Conservation (phyloP, 169 alveolate species). For the Perkinsus chesapeaki region DNA sequence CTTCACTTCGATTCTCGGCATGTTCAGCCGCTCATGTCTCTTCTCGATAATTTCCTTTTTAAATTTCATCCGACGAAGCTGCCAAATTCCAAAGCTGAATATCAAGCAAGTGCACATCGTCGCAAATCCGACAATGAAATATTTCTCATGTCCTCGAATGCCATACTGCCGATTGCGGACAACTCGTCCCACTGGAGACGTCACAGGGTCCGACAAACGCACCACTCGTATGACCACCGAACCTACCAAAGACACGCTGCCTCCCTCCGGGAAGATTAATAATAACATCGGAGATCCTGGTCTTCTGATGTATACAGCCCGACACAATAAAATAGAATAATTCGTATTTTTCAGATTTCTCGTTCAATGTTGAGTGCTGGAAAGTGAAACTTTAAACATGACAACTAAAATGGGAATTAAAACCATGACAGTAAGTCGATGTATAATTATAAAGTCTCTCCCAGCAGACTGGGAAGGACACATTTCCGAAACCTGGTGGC, state of each 20-base stretch:
- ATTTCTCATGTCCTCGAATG: not conserved
- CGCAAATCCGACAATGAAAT: not conserved
- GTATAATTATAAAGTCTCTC: too few species aligned
- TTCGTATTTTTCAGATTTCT: too few species aligned
- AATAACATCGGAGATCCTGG: too few species aligned
- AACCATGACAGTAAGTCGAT: too few species aligned
- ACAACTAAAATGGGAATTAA: too few species aligned
- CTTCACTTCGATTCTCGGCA: not conserved
- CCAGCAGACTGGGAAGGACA: too few species aligned
- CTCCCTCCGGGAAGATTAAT: too few species aligned
- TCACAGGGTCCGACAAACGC: not conserved
- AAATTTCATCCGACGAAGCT: not conserved
- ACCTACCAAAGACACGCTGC: not conserved
- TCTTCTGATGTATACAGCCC: too few species aligned
- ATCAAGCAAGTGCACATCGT: not conserved
- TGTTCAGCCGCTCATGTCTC: not conserved
- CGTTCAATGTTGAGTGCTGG: too few species aligned
- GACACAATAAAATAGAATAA: too few species aligned
- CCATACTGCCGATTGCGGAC: not conserved
- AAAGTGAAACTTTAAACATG: too few species aligned
- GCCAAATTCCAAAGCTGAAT: not conserved
- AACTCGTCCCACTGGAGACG: not conserved
- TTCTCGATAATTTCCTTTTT: not conserved
- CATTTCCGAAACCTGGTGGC: too few species aligned
- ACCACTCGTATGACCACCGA: not conserved